Evolutionary conservation across 495 filamentous ascomycete species (phyloP).

Genomic region (Tuber indicum): DNA sequence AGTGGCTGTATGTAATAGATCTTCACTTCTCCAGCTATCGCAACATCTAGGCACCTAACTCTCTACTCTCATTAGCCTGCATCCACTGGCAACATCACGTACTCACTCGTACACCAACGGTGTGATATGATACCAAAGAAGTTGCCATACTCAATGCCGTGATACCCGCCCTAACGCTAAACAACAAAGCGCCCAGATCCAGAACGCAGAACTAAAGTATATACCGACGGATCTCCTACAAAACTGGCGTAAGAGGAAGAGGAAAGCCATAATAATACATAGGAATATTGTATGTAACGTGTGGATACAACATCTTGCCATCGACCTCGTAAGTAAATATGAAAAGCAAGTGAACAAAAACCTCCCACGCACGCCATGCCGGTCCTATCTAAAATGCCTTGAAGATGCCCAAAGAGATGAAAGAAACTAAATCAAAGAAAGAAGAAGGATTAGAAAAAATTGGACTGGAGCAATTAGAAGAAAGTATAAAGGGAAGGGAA

Average conservation of each 20-base stretch:
- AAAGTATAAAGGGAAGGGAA: background rate
- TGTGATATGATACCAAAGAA: background rate
- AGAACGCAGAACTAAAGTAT: background rate
- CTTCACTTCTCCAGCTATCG: background rate
- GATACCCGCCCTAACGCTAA: background rate
- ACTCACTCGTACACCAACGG: background rate
- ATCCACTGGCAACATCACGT: background rate
- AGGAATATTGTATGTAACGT: constrained; percentile 1
- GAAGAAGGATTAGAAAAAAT: background rate
- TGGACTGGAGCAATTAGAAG: background rate
- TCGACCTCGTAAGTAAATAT: constrained; percentile 4
- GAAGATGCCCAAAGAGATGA: background rate
- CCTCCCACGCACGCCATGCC: background rate
- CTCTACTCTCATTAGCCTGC: background rate
- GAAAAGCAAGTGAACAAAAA: background rate
- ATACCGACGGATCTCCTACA: background rate
- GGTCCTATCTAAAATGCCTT: constrained; percentile 4
- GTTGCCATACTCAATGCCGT: background rate
- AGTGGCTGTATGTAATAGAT: too few relatives aligned
- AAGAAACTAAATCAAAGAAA: background rate
- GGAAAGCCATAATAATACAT: background rate
- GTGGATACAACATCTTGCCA: background rate
- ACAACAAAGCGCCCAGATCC: background rate
- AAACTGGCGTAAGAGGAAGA: background rate
- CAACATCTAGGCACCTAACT: background rate